These are phyloP conservation scores for Botryotinia narcissicola DNA, from an alignment of 2,329 filamentous ascomycete species.

Conservation along the genomic window DNA sequence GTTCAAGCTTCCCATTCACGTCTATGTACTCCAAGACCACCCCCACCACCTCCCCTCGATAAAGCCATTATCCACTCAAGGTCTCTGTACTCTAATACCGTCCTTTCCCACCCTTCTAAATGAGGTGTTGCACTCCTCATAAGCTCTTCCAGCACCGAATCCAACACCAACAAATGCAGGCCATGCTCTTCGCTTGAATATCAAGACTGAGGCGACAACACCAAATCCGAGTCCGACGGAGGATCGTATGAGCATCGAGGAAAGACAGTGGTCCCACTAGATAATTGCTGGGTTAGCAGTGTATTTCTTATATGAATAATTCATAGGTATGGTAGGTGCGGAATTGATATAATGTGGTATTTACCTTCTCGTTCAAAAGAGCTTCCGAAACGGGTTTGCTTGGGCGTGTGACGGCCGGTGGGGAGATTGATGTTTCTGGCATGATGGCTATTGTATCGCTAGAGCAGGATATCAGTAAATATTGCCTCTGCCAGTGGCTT, in stretches of 20 bases:
- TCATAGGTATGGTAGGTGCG: neutral
- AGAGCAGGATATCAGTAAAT: conserved; percentile 6
- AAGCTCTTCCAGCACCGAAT: conserved; percentile 93
- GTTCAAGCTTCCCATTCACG: conserved; percentile 12
- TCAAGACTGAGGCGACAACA: conserved; percentile 94
- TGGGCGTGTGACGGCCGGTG: conserved; percentile 59
- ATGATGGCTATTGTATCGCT: conserved; percentile 25
- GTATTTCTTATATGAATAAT: neutral
- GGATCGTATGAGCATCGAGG: conserved; percentile 95
- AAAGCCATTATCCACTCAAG: conserved; percentile 29
- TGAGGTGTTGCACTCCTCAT: conserved; percentile 85
- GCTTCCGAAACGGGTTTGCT: conserved; percentile 90
- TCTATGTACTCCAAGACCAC: conserved; percentile 10
- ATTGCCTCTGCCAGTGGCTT: neutral
- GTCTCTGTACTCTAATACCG: conserved; percentile 35
- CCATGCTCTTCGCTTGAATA: conserved; percentile 98
- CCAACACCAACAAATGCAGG: conserved; percentile 92
- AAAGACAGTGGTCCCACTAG: conserved; percentile 98
- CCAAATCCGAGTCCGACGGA: conserved; percentile 94
- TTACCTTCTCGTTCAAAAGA: conserved; percentile 96
- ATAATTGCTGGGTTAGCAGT: conserved; percentile 19
- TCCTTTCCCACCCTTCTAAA: conserved; percentile 38
- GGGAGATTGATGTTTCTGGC: conserved; percentile 42
- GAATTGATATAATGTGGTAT: conserved; percentile 1
- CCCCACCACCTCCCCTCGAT: neutral